phyloP scores from a whole-genome alignment of 345 rosid species.

The Citrus hindsii region DNA sequence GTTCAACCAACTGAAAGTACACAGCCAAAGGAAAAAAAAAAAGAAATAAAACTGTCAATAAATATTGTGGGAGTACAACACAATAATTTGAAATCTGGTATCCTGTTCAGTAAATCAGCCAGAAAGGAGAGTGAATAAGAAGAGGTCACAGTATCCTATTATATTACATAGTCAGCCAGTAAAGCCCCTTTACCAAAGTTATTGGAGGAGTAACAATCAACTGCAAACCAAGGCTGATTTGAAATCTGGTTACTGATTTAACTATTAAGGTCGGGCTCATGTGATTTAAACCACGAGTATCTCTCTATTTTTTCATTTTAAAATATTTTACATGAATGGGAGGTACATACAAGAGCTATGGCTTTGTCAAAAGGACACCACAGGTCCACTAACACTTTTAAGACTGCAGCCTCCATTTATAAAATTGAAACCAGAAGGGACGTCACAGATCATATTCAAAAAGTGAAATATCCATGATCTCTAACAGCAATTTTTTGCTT shows the following conservation, averaged over 20 bases:
- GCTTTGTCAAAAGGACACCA: background rate
- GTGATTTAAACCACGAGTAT: background rate
- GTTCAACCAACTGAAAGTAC: slow-evolving; percentile 58
- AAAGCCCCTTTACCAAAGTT: background rate
- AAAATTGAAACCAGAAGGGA: background rate
- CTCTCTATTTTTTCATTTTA: background rate
- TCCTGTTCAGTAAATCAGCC: background rate
- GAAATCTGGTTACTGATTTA: background rate
- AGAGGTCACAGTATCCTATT: background rate
- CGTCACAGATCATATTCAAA: background rate
- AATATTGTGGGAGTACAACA: background rate
- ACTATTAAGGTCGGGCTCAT: background rate
- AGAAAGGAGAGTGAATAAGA: background rate
- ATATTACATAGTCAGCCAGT: background rate
- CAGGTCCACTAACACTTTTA: background rate
- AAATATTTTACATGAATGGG: background rate
- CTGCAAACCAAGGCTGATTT: background rate
- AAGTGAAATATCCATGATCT: background rate
- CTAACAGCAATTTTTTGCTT: background rate
- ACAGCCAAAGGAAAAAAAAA: slow-evolving; percentile 4
- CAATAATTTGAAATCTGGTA: background rate
- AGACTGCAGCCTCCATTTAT: background rate
- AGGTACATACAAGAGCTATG: background rate
- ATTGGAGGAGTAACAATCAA: background rate
- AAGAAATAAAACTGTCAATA: background rate